phyloP scores from a whole-genome alignment of 2,329 filamentous ascomycete genomes.

The Xylaria sp. region DNA sequence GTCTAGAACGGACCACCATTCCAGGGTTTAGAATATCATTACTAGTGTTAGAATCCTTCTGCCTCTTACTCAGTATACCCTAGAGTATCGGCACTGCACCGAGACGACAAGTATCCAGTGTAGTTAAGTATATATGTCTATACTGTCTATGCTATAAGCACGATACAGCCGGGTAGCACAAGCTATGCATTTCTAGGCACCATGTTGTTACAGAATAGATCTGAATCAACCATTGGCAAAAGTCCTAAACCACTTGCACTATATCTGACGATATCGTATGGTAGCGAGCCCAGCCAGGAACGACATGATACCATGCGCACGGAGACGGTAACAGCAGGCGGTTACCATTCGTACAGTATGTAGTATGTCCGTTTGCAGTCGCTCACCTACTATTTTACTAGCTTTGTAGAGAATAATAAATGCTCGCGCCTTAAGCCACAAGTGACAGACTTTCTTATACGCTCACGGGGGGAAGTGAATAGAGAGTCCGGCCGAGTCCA shows the following conservation, averaged over 20 bases:
- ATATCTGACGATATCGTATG: constrained; percentile 1
- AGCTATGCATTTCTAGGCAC: background rate
- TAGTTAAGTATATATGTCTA: background rate
- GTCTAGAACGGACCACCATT: background rate
- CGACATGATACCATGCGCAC: background rate
- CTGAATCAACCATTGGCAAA: background rate
- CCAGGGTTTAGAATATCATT: background rate
- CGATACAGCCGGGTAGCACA: background rate
- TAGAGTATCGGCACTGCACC: background rate
- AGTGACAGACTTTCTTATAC: constrained; percentile 5
- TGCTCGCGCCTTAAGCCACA: background rate
- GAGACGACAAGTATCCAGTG: background rate
- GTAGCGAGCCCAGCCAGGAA: background rate
- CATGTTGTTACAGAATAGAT: background rate
- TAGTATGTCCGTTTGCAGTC: background rate
- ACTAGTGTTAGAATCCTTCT: background rate
- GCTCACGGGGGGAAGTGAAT: background rate
- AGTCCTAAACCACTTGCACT: background rate
- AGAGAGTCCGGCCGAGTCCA: constrained; percentile 20
- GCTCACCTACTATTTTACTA: background rate
- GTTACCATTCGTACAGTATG: background rate
- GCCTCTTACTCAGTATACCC: background rate
- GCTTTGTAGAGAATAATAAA: background rate
- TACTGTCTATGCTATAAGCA: background rate
- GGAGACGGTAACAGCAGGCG: background rate